A percentile compares a stretch with the other conserved stretches of the same genome.
These are phyloP conservation scores for Monascus ruber DNA, from an alignment of 2,329 filamentous ascomycete species.

Conservation along the genomic window DNA sequence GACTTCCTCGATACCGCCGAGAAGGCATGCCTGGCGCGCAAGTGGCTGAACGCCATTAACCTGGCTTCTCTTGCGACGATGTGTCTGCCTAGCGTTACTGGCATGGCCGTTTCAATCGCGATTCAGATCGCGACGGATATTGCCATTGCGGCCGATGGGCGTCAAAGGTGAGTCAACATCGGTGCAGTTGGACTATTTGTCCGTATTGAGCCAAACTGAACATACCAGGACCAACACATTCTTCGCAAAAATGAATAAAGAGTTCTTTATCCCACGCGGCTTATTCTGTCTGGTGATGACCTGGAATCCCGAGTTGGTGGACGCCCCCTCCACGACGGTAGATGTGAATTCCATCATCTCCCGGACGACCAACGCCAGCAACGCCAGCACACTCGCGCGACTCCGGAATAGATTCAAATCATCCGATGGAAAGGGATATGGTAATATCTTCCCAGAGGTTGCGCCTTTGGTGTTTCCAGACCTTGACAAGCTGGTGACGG, in stretches of 20 bases:
- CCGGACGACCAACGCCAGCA: conserved; percentile 15
- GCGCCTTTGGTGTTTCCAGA: conserved; percentile 41
- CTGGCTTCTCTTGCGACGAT: conserved; percentile 29
- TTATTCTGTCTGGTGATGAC: conserved; percentile 46
- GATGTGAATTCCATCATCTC: conserved; percentile 28
- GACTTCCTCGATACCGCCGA: conserved; percentile 26
- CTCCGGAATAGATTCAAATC: conserved; percentile 24
- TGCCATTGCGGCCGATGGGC: conserved; percentile 29
- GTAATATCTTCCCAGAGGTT: conserved; percentile 34
- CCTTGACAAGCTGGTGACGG: conserved; percentile 21
- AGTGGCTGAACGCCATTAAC: conserved; percentile 32
- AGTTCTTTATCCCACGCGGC: conserved; percentile 47
- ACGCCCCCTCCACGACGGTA: conserved; percentile 13
- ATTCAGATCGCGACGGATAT: conserved; percentile 34
- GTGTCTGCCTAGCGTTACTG: conserved; percentile 29
- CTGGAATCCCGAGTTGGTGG: conserved; percentile 34
- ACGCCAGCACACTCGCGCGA: conserved; percentile 9
- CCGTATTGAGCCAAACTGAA: not conserved
- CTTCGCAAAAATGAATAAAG: conserved; percentile 44
- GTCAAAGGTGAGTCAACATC: conserved; percentile 17
- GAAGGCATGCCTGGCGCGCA: conserved; percentile 28
- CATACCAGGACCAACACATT: conserved; percentile 38
- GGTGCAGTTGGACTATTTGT: conserved; percentile 1
- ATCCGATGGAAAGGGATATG: conserved; percentile 27
- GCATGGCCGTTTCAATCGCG: conserved; percentile 33